Conservation (phyloP, 495 filamentous ascomycete genomes). For the Hamigera avellanea region DNA sequence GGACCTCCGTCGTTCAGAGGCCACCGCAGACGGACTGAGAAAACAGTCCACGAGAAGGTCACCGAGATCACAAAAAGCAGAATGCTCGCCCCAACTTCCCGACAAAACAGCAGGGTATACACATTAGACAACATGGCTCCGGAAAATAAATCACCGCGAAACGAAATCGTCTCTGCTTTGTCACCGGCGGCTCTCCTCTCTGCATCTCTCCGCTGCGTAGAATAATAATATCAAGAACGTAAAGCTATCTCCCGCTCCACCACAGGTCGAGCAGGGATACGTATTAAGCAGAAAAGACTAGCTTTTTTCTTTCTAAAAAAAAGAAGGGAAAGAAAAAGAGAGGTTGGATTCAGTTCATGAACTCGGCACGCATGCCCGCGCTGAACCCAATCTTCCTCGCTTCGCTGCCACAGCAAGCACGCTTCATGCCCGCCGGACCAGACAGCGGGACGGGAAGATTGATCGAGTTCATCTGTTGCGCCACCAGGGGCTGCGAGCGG, state of each 20-base stretch:
- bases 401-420: conserved; percentile 36
- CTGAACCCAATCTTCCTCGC: conserved; percentile 28
- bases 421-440: conserved; percentile 33
- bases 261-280: too few relatives aligned
- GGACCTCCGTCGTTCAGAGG: conserved; percentile 1
- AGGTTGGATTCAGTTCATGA: conserved; percentile 16
- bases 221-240: conserved; percentile 6
- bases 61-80: too few relatives aligned
- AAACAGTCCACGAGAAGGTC: too few relatives aligned
- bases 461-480: conserved; percentile 10
- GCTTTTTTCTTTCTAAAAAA: conserved; percentile 11
- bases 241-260: too few relatives aligned
- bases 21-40: too few relatives aligned
- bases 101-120: conserved; percentile 16
- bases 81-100: too few relatives aligned
- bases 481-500: conserved; percentile 2
- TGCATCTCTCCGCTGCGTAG: not conserved
- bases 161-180: not conserved
- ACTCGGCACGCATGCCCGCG: conserved; percentile 26
- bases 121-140: conserved; percentile 5
- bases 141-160: not conserved
- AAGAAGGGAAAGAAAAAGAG: conserved; percentile 4
- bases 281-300: conserved; percentile 4
- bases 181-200: not conserved
- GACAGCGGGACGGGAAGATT: conserved; percentile 19